phyloP scores from a whole-genome alignment of 495 filamentous ascomycete species.

The Talaromyces ruber region DNA sequence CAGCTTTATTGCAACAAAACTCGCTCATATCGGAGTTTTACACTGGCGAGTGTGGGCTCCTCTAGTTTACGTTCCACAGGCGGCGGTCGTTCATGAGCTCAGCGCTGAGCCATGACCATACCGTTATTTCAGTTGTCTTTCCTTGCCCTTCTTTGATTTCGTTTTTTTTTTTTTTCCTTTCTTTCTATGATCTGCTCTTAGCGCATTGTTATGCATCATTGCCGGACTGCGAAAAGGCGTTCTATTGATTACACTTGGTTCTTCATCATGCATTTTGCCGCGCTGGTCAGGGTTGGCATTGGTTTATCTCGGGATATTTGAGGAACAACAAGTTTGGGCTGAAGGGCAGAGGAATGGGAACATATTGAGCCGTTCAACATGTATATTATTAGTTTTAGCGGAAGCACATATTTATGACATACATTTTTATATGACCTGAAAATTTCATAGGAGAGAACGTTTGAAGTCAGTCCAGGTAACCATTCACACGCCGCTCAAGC shows the following conservation, averaged over 20 bases:
- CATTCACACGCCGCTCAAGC: not conserved
- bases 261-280: not conserved
- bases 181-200: slow-evolving; percentile 1
- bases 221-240: not conserved
- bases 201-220: slow-evolving; percentile 4
- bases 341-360: not conserved
- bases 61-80: slow-evolving; percentile 45
- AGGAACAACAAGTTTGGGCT: not conserved
- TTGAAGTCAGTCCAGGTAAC: not conserved
- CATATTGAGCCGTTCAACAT: not conserved
- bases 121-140: not conserved
- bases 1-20: slow-evolving; percentile 59
- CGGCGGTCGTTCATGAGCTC: not conserved
- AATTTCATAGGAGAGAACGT: not conserved
- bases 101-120: not conserved
- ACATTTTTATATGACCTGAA: not conserved
- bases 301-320: not conserved
- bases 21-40: slow-evolving; percentile 70
- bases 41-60: slow-evolving; percentile 86
- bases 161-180: slow-evolving; percentile 3
- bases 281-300: not conserved
- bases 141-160: not conserved
- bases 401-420: not conserved
- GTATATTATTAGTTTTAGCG: not conserved
- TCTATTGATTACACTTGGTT: not conserved